Percentiles rank a stretch among this genome's conserved stretches.
phyloP scores from a whole-genome alignment of 1,284 basidiomycete genomes.

The Cutaneotrichosporon cutaneum region DNA sequence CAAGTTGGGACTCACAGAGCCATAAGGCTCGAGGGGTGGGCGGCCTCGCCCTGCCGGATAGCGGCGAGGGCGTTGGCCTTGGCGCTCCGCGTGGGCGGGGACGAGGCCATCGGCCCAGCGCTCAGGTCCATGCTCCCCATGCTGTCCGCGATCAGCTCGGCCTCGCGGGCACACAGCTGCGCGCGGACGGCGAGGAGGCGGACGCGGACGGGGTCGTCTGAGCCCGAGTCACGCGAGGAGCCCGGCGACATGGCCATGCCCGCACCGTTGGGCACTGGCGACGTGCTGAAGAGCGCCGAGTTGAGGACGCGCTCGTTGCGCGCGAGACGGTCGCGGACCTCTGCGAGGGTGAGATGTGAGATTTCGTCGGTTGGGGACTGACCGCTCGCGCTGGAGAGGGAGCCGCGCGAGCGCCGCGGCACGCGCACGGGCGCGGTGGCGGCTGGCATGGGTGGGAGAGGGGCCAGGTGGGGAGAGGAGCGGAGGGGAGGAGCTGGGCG shows the following conservation, averaged over 20 bases:
- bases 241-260: neutral
- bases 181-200: slow-evolving; percentile 36
- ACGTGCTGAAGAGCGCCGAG: slow-evolving; percentile 30
- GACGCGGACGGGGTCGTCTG: slow-evolving; percentile 35
- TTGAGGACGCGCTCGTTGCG: slow-evolving; percentile 42
- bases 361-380: slow-evolving; percentile 32
- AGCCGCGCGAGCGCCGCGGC: slow-evolving; percentile 4
- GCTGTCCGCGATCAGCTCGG: slow-evolving; percentile 36
- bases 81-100: slow-evolving; percentile 24
- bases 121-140: slow-evolving; percentile 15
- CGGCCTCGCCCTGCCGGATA: slow-evolving; percentile 35
- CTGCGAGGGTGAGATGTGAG: slow-evolving; percentile 32
- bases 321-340: slow-evolving; percentile 42
- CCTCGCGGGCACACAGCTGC: slow-evolving; percentile 37
- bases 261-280: slow-evolving; percentile 3
- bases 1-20: slow-evolving; percentile 37
- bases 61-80: slow-evolving; percentile 39
- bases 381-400: neutral
- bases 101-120: neutral
- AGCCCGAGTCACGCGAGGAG: neutral
- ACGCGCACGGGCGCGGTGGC: slow-evolving; percentile 9
- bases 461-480: neutral
- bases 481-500: neutral
- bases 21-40: slow-evolving; percentile 26
- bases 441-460: neutral